Base-by-base conservation (phyloP, 78 protist genomes). In the Dictyostelium citrinum region DNA sequence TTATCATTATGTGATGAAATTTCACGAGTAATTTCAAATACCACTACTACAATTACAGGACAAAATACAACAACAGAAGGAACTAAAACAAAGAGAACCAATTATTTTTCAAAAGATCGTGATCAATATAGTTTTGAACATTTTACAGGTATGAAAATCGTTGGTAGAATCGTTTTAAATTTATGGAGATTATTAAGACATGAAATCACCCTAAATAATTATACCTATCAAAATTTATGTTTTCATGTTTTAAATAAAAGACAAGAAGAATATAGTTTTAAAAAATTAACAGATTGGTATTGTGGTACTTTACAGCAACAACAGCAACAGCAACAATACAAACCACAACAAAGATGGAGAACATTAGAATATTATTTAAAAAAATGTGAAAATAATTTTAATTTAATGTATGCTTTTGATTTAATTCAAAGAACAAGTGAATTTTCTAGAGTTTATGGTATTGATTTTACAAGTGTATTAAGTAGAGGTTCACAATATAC, bases 401-500 rank as follows among this genome's bases (percentile, higher is more conserved):
- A 77, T n/a, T 27, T 98, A 35, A 6, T 95, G 6, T 75, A 90
- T 20, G 17, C 82, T 10, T 84, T 95, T 29, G 97, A 98, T 55
- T 5, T 97, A 17, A 78, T 99, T n/a, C 80, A 78, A 0, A 88
- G 98, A 22, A 98, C 99, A 24, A 84, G 94, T 70, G 99, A 98
- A 74, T 83, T 98, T 1, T 97, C 99, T 1, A 91, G 99, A 2
- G 92, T 98, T 22, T 97, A 96, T 83, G 99, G 99, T 27, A 96
- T 97, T 43, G 97, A 95, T 33, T 98, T 98, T 70, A 31, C 60
- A 39, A 84, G 96, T n/a, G 98, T 98, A 3, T 1, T 96, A 10
- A 55, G 91, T 5, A 78, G 99, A 1, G 99, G 99, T 29, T 95
- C 98, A 29, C 99, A 99, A 83, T 98, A 79, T 90, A 90, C 98